phyloP scores from a whole-genome alignment of 2,329 filamentous ascomycete genomes.

The Dothideomycetes sp. region DNA sequence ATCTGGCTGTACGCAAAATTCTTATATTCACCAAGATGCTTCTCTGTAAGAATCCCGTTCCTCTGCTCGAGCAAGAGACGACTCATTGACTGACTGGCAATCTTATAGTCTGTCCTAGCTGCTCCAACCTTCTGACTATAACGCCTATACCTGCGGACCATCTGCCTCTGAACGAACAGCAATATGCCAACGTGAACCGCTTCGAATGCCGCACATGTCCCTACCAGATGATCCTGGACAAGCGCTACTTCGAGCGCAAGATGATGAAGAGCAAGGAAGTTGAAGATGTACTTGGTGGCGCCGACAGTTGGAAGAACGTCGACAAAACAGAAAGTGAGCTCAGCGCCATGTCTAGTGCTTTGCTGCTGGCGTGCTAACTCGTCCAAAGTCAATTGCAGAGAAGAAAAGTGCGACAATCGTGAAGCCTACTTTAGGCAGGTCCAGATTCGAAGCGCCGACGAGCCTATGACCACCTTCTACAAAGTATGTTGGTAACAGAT shows the following conservation, averaged over 20 bases:
- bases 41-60: slow-evolving; percentile 46
- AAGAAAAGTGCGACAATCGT: slow-evolving; percentile 67
- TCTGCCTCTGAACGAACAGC: slow-evolving; percentile 29
- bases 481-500: slow-evolving; percentile 48
- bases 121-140: slow-evolving; percentile 75
- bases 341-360: background rate
- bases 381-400: slow-evolving; percentile 66
- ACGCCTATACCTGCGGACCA: slow-evolving; percentile 37
- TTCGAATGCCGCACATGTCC: slow-evolving; percentile 95
- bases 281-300: slow-evolving; percentile 83
- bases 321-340: slow-evolving; percentile 60
- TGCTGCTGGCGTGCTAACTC: slow-evolving; percentile 9
- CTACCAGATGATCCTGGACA: slow-evolving; percentile 75
- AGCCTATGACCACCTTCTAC: slow-evolving; percentile 96
- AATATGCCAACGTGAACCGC: slow-evolving; percentile 52
- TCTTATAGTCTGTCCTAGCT: slow-evolving; percentile 64
- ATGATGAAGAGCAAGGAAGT: slow-evolving; percentile 74
- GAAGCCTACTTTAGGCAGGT: slow-evolving; percentile 93
- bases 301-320: slow-evolving; percentile 82
- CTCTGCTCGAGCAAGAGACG: background rate
- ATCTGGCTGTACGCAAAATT: too few relatives aligned
- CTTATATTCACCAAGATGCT: too few relatives aligned
- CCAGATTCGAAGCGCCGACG: slow-evolving; percentile 95
- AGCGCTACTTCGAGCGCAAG: slow-evolving; percentile 73
- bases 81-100: background rate